Evolutionary conservation across 768 basidiomycete genomes (phyloP).

Genomic region (Agaricus sinodeliciosus): DNA sequence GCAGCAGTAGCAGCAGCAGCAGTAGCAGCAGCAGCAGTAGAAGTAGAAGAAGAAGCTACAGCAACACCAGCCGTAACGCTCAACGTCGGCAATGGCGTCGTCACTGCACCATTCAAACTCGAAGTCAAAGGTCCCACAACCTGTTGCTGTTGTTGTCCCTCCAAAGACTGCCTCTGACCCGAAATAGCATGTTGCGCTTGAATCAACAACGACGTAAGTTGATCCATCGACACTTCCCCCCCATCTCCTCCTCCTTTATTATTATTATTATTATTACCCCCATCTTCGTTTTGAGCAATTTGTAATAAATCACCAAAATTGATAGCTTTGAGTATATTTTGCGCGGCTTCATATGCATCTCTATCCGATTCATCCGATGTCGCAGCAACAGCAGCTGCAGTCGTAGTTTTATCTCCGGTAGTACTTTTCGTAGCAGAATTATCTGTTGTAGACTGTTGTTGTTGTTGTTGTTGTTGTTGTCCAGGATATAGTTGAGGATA

Average conservation of each 20-base stretch:
- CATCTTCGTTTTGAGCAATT: conserved; percentile 27
- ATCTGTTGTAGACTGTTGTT: conserved; percentile 11
- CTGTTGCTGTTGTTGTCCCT: too few relatives aligned
- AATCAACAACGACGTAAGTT: conserved; percentile 16
- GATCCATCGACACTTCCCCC: conserved; percentile 7
- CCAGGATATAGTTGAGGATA: conserved; percentile 33
- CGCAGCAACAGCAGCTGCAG: too few relatives aligned
- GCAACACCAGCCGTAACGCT: conserved; percentile 7
- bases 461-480: conserved; percentile 15
- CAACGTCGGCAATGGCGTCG: conserved; percentile 1
- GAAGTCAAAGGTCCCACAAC: neutral
- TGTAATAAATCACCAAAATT: conserved; percentile 56
- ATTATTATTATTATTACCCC: neutral
- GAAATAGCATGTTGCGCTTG: conserved; percentile 24
- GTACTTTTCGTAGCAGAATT: neutral
- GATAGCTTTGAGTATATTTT: conserved; percentile 71
- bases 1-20: too few relatives aligned
- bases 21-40: too few relatives aligned
- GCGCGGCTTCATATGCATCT: conserved; percentile 73
- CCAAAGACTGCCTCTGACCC: neutral
- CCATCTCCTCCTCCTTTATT: neutral
- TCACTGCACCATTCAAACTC: neutral
- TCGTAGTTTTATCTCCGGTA: too few relatives aligned
- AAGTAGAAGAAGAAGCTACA: neutral
- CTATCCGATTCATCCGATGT: conserved; percentile 9